phyloP scores from a whole-genome alignment of 1,139 yeast species.

The Meyerozyma carpophila region DNA sequence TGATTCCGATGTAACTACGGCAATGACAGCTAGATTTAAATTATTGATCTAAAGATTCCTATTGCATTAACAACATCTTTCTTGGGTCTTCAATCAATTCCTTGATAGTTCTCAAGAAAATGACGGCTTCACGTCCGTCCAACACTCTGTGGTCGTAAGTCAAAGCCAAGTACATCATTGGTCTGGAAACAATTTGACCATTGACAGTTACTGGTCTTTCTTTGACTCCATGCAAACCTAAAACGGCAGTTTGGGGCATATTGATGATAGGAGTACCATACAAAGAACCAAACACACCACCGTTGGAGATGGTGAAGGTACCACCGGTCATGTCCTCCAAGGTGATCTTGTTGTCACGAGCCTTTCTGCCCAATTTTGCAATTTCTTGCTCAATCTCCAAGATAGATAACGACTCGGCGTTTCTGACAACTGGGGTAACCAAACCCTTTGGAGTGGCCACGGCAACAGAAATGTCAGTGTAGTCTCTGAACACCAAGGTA shows the following conservation, averaged over 20 bases:
- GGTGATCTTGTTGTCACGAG: conserved; percentile 94
- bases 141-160: conserved; percentile 97
- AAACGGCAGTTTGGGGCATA: conserved; percentile 96
- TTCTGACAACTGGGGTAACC: conserved; percentile 97
- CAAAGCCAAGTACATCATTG: conserved; percentile 99
- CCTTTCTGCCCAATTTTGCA: conserved; percentile 76
- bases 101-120: conserved; percentile 91
- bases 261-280: conserved; percentile 98
- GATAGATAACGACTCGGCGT: conserved; percentile 87
- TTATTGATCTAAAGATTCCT: conserved; percentile 5
- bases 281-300: conserved; percentile 97
- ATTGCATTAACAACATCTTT: conserved; percentile 81
- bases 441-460: conserved; percentile 99
- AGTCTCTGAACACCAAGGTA: conserved; percentile 93
- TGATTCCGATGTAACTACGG: too few relatives aligned
- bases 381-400: conserved; percentile 90
- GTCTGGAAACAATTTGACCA: conserved; percentile 94
- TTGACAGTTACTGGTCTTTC: conserved; percentile 96
- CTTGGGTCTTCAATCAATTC: conserved; percentile 98
- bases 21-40: background rate
- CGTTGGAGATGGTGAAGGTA: conserved; percentile 97
- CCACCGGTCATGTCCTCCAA: conserved; percentile 99
- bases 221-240: conserved; percentile 96
- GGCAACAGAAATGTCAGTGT: conserved; percentile 92
- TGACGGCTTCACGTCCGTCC: conserved; percentile 99